Evolutionary conservation across 345 rosid species (phyloP).

Genomic region (Cardamine chenopodiifolia): DNA sequence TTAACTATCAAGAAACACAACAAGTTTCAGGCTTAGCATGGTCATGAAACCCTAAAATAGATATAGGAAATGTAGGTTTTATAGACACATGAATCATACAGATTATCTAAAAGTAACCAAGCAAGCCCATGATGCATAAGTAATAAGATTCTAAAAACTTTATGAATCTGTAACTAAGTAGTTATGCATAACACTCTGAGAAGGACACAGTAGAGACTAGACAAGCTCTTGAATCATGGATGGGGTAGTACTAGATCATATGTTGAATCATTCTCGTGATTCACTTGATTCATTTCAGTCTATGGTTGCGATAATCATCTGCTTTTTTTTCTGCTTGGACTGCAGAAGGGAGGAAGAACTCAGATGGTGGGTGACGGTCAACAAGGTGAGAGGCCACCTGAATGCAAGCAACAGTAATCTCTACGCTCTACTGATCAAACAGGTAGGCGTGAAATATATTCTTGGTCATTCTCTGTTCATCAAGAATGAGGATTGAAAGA

Average conservation of each 20-base stretch:
- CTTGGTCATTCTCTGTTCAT: background rate
- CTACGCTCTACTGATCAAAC: background rate
- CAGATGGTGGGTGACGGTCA: conserved; percentile 47
- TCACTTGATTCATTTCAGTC: background rate
- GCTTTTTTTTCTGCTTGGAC: background rate
- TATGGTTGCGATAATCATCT: background rate
- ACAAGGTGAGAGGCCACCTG: conserved; percentile 79
- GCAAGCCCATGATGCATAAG: background rate
- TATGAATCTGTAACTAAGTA: background rate
- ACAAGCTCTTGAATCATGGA: conserved; percentile 10
- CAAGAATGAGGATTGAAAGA: conserved; percentile 3
- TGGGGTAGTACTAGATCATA: background rate
- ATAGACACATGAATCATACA: background rate
- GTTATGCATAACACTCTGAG: background rate
- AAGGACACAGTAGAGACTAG: background rate
- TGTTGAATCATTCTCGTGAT: background rate
- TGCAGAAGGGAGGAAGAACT: conserved; percentile 60
- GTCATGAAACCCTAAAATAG: conserved; percentile 12
- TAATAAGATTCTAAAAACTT: background rate
- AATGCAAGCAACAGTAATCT: conserved; percentile 83
- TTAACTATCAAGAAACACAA: background rate
- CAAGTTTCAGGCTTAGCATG: conserved; percentile 12
- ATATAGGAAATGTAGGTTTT: background rate
- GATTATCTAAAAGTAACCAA: background rate
- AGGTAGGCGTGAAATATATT: background rate